A percentile compares a stretch with the other conserved stretches of the same genome.
These are phyloP conservation scores for Phytophthora idaei DNA, from an alignment of 352 stramenopile species.

Conservation along the genomic window DNA sequence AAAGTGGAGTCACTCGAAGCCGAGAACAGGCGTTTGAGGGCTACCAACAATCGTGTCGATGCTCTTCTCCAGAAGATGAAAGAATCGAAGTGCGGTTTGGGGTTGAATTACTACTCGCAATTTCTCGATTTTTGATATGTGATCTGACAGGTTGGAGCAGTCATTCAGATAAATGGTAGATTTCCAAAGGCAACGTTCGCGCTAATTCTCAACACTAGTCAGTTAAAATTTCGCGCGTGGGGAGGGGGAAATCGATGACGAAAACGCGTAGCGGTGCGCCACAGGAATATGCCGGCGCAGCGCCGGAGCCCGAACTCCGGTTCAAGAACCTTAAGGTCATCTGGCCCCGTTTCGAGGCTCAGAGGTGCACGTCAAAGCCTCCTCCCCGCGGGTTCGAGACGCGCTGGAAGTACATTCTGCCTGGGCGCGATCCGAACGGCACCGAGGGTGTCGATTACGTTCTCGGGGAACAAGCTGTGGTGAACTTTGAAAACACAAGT, in stretches of 20 bases:
- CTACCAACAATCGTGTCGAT: too few species aligned
- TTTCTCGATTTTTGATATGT: slow-evolving; percentile 7
- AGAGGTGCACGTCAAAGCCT: not conserved
- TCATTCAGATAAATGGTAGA: not conserved
- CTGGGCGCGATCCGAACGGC: not conserved
- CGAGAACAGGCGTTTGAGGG: too few species aligned
- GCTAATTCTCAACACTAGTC: not conserved
- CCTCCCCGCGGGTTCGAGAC: not conserved
- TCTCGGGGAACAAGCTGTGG: not conserved
- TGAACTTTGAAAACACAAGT: not conserved
- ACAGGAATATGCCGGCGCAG: not conserved
- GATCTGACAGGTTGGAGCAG: not conserved
- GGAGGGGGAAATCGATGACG: not conserved
- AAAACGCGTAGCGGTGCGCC: not conserved
- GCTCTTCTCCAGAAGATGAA: too few species aligned
- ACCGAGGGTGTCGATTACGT: not conserved
- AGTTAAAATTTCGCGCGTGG: not conserved
- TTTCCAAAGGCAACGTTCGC: not conserved
- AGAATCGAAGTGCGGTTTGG: not conserved
- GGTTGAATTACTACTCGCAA: not conserved
- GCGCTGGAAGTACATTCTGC: not conserved
- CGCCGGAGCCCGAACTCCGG: not conserved
- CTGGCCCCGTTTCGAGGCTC: not conserved
- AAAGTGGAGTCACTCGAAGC: too few species aligned
- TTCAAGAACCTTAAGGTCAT: not conserved